Conservation (phyloP, 345 rosid genomes). For the Syzygium aqueum region DNA sequence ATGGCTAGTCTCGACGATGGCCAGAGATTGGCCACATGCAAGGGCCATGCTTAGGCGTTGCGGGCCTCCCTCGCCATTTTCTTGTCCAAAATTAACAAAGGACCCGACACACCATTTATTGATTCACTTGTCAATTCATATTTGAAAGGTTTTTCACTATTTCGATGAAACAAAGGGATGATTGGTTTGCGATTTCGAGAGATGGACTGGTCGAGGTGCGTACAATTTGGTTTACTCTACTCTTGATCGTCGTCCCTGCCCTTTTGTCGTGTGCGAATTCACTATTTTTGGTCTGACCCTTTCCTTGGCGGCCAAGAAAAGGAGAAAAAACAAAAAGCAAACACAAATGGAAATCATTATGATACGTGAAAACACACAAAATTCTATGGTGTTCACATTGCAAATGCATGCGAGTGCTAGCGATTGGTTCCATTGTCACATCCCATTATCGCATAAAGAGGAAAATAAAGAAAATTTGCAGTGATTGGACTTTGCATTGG, state of each 20-base stretch:
- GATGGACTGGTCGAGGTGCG: too few relatives aligned
- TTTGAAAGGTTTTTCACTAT: too few relatives aligned
- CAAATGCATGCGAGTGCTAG: background rate
- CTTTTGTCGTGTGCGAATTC: background rate
- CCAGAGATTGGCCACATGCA: background rate
- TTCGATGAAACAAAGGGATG: too few relatives aligned
- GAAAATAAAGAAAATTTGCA: background rate
- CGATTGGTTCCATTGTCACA: background rate
- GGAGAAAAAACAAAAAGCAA: background rate
- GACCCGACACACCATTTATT: too few relatives aligned
- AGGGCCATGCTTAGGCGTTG: background rate
- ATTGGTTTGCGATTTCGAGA: too few relatives aligned
- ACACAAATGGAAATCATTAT: background rate
- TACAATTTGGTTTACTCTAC: background rate
- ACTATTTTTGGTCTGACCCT: background rate
- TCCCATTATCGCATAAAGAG: background rate
- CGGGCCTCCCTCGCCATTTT: background rate
- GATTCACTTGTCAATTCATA: too few relatives aligned
- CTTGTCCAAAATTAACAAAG: too few relatives aligned
- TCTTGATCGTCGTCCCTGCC: background rate
- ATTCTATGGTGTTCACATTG: background rate
- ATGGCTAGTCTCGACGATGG: background rate
- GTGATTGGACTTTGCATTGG: background rate
- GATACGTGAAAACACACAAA: background rate
- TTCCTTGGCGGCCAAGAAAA: background rate